Conservation (phyloP, 768 basidiomycete genomes). For the Leucosporidium creatinivorum region DNA sequence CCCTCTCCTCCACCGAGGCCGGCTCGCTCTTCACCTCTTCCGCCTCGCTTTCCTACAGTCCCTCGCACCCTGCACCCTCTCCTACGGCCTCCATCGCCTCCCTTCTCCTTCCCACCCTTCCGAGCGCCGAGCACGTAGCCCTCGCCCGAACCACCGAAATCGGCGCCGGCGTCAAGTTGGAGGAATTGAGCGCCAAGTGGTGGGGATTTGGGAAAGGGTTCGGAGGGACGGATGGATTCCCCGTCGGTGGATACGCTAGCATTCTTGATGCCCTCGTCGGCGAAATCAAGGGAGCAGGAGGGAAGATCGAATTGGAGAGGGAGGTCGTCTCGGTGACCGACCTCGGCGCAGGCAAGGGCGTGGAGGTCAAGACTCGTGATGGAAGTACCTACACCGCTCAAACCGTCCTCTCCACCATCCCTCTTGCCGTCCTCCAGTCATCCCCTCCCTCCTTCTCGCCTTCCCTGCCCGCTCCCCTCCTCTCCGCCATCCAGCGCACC, state of each 20-base stretch:
- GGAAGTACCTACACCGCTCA: constrained; percentile 5
- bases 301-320: constrained; percentile 1
- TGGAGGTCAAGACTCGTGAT: constrained; percentile 5
- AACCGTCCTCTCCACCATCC: constrained; percentile 28
- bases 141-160: constrained; percentile 28
- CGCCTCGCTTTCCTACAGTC: constrained; percentile 12
- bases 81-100: constrained; percentile 15
- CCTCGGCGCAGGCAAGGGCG: neutral
- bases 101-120: constrained; percentile 9
- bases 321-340: constrained; percentile 15
- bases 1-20: constrained; percentile 11
- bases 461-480: constrained; percentile 19
- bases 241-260: constrained; percentile 23
- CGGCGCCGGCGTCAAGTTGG: constrained; percentile 26
- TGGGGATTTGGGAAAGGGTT: constrained; percentile 18
- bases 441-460: constrained; percentile 32
- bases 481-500: constrained; percentile 24
- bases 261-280: constrained; percentile 10
- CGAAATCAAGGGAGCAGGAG: constrained; percentile 15
- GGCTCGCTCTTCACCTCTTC: constrained; percentile 13
- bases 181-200: constrained; percentile 14
- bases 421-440: constrained; percentile 37
- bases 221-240: constrained; percentile 20
- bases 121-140: constrained; percentile 9
- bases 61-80: neutral